Conservation (phyloP, 1,284 basidiomycete species). For the Thecaphora frezii region DNA sequence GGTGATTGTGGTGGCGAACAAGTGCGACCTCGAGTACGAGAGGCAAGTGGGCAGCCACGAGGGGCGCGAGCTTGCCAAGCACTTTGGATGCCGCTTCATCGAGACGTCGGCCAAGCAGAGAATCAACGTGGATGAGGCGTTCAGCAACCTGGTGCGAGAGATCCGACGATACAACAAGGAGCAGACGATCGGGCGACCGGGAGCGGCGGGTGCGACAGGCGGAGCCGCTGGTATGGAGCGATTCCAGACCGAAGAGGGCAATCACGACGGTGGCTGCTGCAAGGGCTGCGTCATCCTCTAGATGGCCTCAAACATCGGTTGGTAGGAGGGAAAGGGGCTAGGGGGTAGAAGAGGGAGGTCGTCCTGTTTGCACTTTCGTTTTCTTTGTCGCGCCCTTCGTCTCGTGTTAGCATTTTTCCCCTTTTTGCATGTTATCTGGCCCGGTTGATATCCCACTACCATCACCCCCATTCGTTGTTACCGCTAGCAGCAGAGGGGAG, state of each 20-base stretch:
- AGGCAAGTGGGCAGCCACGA: slow-evolving; percentile 96
- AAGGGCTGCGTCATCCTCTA: slow-evolving; percentile 44
- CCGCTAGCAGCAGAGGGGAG: not conserved
- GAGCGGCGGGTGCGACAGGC: slow-evolving; percentile 40
- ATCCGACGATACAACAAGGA: slow-evolving; percentile 89
- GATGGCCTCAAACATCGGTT: too few species aligned
- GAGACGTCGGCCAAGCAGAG: slow-evolving; percentile 98
- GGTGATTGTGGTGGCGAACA: slow-evolving; percentile 96
- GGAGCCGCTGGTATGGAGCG: slow-evolving; percentile 43
- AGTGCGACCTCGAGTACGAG: slow-evolving; percentile 97
- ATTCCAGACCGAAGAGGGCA: slow-evolving; percentile 39
- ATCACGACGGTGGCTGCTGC: slow-evolving; percentile 43
- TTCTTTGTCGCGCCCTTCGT: not conserved
- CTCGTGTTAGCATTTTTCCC: slow-evolving; percentile 14
- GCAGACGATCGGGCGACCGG: slow-evolving; percentile 52
- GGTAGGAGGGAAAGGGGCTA: too few species aligned
- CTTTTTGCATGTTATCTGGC: too few species aligned
- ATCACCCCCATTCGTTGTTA: not conserved
- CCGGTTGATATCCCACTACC: not conserved
- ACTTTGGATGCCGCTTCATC: slow-evolving; percentile 94
- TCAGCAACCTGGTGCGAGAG: slow-evolving; percentile 90
- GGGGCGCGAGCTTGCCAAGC: slow-evolving; percentile 94
- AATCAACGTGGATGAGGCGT: slow-evolving; percentile 99
- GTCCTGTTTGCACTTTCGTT: not conserved
- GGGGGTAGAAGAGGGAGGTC: too few species aligned